Conservation (phyloP, 2,329 filamentous ascomycete genomes). For the Fusarium veterinarium region DNA sequence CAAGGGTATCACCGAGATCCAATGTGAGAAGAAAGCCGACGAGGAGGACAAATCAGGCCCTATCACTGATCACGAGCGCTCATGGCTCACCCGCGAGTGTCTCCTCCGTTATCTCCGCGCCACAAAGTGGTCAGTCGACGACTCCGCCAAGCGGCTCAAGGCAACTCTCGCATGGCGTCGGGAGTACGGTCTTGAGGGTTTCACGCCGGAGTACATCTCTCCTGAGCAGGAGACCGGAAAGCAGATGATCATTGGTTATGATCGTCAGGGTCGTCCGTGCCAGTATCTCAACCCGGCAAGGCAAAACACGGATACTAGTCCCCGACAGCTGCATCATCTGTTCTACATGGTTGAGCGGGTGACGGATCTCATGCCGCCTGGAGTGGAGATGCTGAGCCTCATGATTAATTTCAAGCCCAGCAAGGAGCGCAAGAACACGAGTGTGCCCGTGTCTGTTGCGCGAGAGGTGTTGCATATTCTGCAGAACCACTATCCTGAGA, state of each 20-base stretch:
- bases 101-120: slow-evolving; percentile 92
- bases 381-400: slow-evolving; percentile 86
- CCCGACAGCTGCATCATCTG: slow-evolving; percentile 90
- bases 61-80: slow-evolving; percentile 81
- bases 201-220: slow-evolving; percentile 88
- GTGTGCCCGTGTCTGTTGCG: slow-evolving; percentile 78
- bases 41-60: slow-evolving; percentile 69
- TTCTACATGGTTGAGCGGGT: slow-evolving; percentile 96
- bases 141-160: slow-evolving; percentile 82
- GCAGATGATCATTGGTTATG: slow-evolving; percentile 89
- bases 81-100: slow-evolving; percentile 94
- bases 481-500: slow-evolving; percentile 95
- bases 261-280: slow-evolving; percentile 86
- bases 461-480: slow-evolving; percentile 90
- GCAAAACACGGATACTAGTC: slow-evolving; percentile 90
- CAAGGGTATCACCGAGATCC: slow-evolving; percentile 75
- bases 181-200: slow-evolving; percentile 84
- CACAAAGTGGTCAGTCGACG: slow-evolving; percentile 85
- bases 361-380: slow-evolving; percentile 86
- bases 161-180: slow-evolving; percentile 88
- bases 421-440: slow-evolving; percentile 77
- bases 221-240: slow-evolving; percentile 97
- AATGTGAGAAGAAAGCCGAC: slow-evolving; percentile 57
- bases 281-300: slow-evolving; percentile 89
- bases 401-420: slow-evolving; percentile 92